phyloP scores from a whole-genome alignment of 2,329 filamentous ascomycete genomes.

The Cladobotryum protrusum region DNA sequence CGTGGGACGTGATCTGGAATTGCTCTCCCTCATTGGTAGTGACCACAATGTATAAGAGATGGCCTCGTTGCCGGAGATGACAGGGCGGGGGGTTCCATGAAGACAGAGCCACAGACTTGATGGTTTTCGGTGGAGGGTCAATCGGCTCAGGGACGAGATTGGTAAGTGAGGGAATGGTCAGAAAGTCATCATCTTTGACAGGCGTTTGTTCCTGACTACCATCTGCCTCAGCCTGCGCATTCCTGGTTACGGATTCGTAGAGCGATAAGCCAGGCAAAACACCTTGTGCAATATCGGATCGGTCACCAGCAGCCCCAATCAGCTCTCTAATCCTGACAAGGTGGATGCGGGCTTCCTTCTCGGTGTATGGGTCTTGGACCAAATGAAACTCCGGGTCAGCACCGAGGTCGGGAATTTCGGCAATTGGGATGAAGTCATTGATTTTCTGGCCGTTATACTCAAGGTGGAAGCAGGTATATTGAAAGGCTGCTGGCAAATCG shows the following conservation, averaged over 20 bases:
- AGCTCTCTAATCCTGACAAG: slow-evolving; percentile 85
- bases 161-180: slow-evolving; percentile 59
- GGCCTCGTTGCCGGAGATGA: slow-evolving; percentile 82
- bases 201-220: slow-evolving; percentile 27
- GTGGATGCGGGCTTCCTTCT: slow-evolving; percentile 96
- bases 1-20: slow-evolving; percentile 85
- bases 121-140: slow-evolving; percentile 72
- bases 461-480: slow-evolving; percentile 98
- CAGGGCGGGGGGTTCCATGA: slow-evolving; percentile 96
- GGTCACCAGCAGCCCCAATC: slow-evolving; percentile 84
- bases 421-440: slow-evolving; percentile 91
- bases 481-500: slow-evolving; percentile 85
- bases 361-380: slow-evolving; percentile 93
- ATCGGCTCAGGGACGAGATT: slow-evolving; percentile 64
- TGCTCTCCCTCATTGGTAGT: slow-evolving; percentile 94
- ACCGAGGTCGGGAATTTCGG: slow-evolving; percentile 75
- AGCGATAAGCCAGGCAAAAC: slow-evolving; percentile 79
- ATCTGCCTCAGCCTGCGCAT: slow-evolving; percentile 35
- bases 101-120: slow-evolving; percentile 83
- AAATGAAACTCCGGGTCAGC: slow-evolving; percentile 72
- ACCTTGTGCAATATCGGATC: slow-evolving; percentile 80
- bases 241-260: slow-evolving; percentile 66
- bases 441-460: slow-evolving; percentile 83
- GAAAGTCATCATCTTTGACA: slow-evolving; percentile 71
- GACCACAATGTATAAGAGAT: slow-evolving; percentile 82